Evolutionary conservation across 2,329 filamentous ascomycete species (phyloP), one percentile per base, ranked within the genome.

Genomic region (Parascedosporium putredinis): DNA sequence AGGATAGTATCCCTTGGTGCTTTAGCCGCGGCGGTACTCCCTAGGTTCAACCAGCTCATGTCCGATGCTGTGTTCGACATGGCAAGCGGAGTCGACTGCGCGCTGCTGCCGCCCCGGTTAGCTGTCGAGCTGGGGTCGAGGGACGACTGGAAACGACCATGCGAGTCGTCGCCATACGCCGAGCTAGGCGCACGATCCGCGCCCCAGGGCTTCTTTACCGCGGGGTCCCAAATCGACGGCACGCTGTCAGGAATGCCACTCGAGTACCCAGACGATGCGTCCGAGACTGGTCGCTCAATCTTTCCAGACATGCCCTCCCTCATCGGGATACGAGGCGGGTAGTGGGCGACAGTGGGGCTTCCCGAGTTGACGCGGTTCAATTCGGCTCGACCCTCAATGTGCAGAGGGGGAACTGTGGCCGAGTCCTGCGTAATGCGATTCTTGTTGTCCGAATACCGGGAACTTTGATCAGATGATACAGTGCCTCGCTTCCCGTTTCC

Each of bases 41-140:
- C 81, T 16, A 89, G 71, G 59, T 89, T 88, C 55, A 90, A 67
- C 86, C 86, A 90, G 65, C 83, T 87, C 83, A 89, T 86, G 62
- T 89, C 86, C 47, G 74, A 75, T 10, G 75, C 73, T 5, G 68
- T 69, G 23, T 71, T 62, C 45, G 75, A 70, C 64, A 67, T 72
- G 20, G 67, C 64, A 25, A 78, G 67, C 56, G 75, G 75, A 16
- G 73, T 73, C 55, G 76, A 73, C 47, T 63, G 65, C n/a, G n/a
- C n/a, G n/a, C n/a, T n/a, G 59, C 69, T 75, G 51, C 73, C 61
- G 63, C 67, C n/a, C 58, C 61, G 5, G 59, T 58, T 49, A 50
- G 52, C 27, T 5, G 49, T 50, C n/a, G 56, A 50, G 51, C 57
- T 58, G 48, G 57, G 58, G 49, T 49, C 51, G 50, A 60, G 18